Conservation (phyloP, 345 rosid species). For the Raphanus raphanistrum region DNA sequence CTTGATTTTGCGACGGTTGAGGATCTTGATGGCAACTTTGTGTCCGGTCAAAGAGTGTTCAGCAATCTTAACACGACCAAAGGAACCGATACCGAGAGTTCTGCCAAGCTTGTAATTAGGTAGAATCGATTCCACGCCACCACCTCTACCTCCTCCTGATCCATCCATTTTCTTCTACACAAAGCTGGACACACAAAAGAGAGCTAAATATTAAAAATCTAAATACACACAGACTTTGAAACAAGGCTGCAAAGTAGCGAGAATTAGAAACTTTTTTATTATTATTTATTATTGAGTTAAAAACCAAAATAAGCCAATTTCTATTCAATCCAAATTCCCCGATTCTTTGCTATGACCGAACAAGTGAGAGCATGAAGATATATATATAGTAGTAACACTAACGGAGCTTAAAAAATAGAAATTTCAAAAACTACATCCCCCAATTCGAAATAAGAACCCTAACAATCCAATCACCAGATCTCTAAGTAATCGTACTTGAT, state of each 20-base stretch:
- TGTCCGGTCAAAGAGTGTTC: conserved; percentile 83
- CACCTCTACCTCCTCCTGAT: conserved; percentile 48
- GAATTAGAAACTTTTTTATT: neutral
- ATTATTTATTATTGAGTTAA: no score
- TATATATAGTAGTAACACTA: neutral
- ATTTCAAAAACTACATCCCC: conserved; percentile 13
- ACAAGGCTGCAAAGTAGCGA: no score
- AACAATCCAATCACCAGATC: neutral
- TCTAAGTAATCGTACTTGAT: neutral
- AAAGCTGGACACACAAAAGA: neutral
- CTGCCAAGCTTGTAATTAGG: conserved; percentile 79
- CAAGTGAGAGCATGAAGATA: conserved; percentile 6
- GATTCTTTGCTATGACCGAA: neutral
- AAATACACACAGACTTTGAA: neutral
- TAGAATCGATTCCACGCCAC: conserved; percentile 54
- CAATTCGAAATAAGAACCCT: conserved; percentile 28
- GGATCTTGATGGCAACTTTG: conserved; percentile 96
- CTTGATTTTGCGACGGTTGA: conserved; percentile 78
- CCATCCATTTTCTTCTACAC: conserved; percentile 54
- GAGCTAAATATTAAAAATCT: neutral
- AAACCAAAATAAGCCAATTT: no score
- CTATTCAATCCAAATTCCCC: no score
- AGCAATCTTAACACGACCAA: conserved; percentile 93
- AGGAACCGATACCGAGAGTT: conserved; percentile 91
- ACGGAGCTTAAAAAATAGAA: conserved; percentile 27